Evolutionary conservation across 2,329 filamentous ascomycete genomes (phyloP), one percentile per base, ranked within the genome.

Genomic region (Phoma sp.): DNA sequence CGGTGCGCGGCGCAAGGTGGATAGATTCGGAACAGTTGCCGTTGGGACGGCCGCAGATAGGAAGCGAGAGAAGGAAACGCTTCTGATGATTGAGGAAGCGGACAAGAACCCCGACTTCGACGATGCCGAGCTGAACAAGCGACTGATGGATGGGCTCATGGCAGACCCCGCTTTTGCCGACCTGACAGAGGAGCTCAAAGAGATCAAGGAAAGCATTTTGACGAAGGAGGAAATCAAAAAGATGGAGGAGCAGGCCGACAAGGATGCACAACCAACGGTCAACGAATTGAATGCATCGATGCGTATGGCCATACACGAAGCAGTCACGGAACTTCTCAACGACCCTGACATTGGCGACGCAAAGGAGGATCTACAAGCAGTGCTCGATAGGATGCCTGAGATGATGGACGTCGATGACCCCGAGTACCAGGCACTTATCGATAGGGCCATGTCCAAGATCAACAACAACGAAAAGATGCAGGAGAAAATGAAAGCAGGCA

Each of bases 111-210:
- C 71, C 5, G 50, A 73, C 8, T 73, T 71, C 50, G 69, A 73
- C 41, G 61, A 65, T 32, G 58, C 62, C 3, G 57, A 62, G 31
- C 57, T 74, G 35, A 65, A 69, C 25, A 63, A 56, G 12, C 61
- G 58, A 15, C 43, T 73, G 24, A 56, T 74, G 31, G 68, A 72
- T 36, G 62, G 62, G 15, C 46, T 74, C n/a, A 65, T 74, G 27
- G 21, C 45, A 15, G 60, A 74, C 37, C 72, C 71, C 9, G 66
- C 64, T 10, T 73, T 72, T 46, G 63, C 62, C 9, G 63, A 71
- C 29, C 38, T 74, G 43, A 57, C 66, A 4, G 60, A 70, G 13
- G 64, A 65, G 38, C 57, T 74, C 32, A 62, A 62, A 43, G 63
- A 64, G 8, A 64, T 74, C 40, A 74, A 70, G 52, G 39, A 51